Conservation (phyloP, 768 basidiomycete species). For the Lentinula raphanica region DNA sequence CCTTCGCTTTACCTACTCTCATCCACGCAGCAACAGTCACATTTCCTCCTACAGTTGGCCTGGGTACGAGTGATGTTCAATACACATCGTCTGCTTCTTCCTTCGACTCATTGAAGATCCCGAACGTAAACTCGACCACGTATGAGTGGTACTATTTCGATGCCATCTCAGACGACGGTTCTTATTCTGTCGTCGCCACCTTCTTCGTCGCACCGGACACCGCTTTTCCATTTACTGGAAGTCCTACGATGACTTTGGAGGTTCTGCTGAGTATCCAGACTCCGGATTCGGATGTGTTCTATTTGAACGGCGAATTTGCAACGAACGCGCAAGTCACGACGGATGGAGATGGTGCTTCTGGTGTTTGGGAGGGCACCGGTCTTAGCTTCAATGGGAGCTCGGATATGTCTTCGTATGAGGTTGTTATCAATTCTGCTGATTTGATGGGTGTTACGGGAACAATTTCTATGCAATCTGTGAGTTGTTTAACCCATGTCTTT, state of each 20-base stretch:
- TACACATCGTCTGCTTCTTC: not conserved
- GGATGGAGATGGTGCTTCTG: conserved; percentile 2
- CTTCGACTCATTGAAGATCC: conserved; percentile 11
- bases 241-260: not conserved
- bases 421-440: conserved; percentile 10
- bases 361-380: conserved; percentile 13
- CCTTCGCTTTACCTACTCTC: not conserved
- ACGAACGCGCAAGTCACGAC: conserved; percentile 6
- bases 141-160: conserved; percentile 20
- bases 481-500: not conserved
- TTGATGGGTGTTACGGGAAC: conserved; percentile 9
- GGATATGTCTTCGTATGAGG: conserved; percentile 1
- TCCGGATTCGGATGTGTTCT: conserved; percentile 10
- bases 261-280: conserved; percentile 8
- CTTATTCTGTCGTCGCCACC: conserved; percentile 11
- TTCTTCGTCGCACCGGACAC: conserved; percentile 12
- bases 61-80: not conserved
- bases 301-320: not conserved
- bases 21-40: not conserved
- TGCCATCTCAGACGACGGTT: conserved; percentile 13
- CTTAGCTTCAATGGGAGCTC: conserved; percentile 7
- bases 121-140: conserved; percentile 11
- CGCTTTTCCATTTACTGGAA: conserved; percentile 9
- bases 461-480: conserved; percentile 8
- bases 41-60: not conserved